phyloP scores from a whole-genome alignment of 257 asterid genomes.

The Ophiorrhiza pumila region DNA sequence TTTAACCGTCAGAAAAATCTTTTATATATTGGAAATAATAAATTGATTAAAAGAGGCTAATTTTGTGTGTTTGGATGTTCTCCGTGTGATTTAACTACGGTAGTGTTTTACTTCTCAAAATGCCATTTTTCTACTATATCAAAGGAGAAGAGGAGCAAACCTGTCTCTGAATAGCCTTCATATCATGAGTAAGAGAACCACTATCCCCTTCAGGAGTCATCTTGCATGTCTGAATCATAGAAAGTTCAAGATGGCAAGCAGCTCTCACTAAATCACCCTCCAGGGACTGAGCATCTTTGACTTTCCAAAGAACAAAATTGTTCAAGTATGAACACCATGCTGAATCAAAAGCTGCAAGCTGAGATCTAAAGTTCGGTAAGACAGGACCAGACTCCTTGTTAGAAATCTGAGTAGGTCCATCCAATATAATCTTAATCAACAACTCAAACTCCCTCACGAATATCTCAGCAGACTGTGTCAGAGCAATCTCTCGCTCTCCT shows the following conservation, averaged over 20 bases:
- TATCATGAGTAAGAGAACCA: constrained; percentile 65
- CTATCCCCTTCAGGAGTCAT: constrained; percentile 70
- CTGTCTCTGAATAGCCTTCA: constrained; percentile 88
- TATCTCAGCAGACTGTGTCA: constrained; percentile 69
- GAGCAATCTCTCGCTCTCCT: constrained; percentile 79
- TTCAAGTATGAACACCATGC: constrained; percentile 94
- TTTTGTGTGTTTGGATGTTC: too few species aligned
- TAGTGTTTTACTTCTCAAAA: too few species aligned
- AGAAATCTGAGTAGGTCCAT: constrained; percentile 51
- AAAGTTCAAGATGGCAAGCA: constrained; percentile 91
- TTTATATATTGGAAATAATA: not conserved
- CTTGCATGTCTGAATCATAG: constrained; percentile 86
- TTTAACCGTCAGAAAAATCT: not conserved
- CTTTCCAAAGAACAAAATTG: constrained; percentile 96
- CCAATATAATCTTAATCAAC: constrained; percentile 54
- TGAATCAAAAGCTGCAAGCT: constrained; percentile 79
- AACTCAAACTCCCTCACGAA: constrained; percentile 78
- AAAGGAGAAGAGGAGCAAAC: constrained; percentile 26
- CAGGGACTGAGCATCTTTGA: constrained; percentile 79
- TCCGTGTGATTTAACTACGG: too few species aligned
- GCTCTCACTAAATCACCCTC: constrained; percentile 91
- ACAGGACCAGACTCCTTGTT: constrained; percentile 37
- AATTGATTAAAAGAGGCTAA: too few species aligned
- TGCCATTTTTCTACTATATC: not conserved
- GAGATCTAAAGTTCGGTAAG: constrained; percentile 52